Evolutionary conservation across 331 rosid species (phyloP), one percentile per base, ranked within the genome.

Genomic region (Dryas integrifolia): DNA sequence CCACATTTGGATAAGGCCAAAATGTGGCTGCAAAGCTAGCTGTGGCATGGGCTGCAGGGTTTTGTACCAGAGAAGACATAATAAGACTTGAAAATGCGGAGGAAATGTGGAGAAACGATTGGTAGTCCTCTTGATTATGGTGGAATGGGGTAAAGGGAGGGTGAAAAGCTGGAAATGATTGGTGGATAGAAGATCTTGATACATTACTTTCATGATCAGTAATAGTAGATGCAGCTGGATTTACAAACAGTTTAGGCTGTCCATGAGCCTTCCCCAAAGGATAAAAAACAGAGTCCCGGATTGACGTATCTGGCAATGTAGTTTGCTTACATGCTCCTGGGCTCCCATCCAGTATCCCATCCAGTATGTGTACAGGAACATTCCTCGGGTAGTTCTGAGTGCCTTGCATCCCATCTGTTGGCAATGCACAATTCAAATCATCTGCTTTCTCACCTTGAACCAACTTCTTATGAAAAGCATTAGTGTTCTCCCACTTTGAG

Each of bases 1-100:
- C 92, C 35, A 65, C 47, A 79, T 87, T 89, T 69, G 85, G 75
- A 61, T 76, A 80, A 66, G 97, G 97, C 96, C 97, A 91, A 76
- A 81, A 88, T 45, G 96, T 56, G 78, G 96, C 92, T 45, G 92
- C 86, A 76, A 89, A 81, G 82, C 90, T 94, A 53, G 98, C 96
- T 46, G 94, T 87, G 40, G 98, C 92, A 81, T 94, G 96, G 30
- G 97, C 96, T 68, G 91, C 96, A 39, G 96, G 97, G 74, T 94
- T 90, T 76, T 91, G 98, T 80, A 86, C 73, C 87, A 94, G 86
- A 58, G 89, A 82, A 51, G 97, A 88, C 79, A 87, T 85, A 74
- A 88, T 41, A 46, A 82, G 92, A 75, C 82, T 86, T 15, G 96
- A 87, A 86, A 89, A 91, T 72, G 96, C 45, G 44, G 98, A 80